phyloP scores from a whole-genome alignment of 331 rosid genomes.

The Prunus yedoensis region DNA sequence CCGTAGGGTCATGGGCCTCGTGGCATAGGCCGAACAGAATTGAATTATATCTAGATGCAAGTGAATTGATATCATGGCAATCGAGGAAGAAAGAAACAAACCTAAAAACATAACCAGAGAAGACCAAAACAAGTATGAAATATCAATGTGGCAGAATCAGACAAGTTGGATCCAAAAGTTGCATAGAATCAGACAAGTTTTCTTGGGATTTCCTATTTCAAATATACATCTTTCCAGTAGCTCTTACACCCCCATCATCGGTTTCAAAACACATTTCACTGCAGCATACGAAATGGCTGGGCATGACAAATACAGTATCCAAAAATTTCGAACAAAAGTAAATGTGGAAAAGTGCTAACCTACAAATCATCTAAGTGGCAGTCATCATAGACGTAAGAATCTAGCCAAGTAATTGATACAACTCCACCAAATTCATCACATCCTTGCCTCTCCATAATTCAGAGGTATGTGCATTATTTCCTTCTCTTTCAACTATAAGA shows the following conservation, averaged over 20 bases:
- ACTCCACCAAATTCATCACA: slow-evolving; percentile 19
- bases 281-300: slow-evolving; percentile 14
- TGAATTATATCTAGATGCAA: neutral
- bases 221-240: slow-evolving; percentile 18
- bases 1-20: neutral
- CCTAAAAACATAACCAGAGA: neutral
- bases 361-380: slow-evolving; percentile 20
- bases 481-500: slow-evolving; percentile 30
- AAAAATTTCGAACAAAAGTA: neutral
- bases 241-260: slow-evolving; percentile 13
- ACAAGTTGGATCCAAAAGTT: neutral
- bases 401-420: slow-evolving; percentile 9
- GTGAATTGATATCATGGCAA: neutral
- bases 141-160: neutral
- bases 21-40: neutral
- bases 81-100: neutral
- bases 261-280: slow-evolving; percentile 13
- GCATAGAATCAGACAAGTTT: slow-evolving; percentile 5
- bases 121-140: neutral
- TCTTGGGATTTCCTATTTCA: slow-evolving; percentile 17
- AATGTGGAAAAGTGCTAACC: slow-evolving; percentile 14
- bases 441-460: neutral
- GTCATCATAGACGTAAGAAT: slow-evolving; percentile 16
- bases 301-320: slow-evolving; percentile 15
- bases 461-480: slow-evolving; percentile 28